Conservation (phyloP, 148 eudicot species). For the Pharnaceum exiguum region DNA sequence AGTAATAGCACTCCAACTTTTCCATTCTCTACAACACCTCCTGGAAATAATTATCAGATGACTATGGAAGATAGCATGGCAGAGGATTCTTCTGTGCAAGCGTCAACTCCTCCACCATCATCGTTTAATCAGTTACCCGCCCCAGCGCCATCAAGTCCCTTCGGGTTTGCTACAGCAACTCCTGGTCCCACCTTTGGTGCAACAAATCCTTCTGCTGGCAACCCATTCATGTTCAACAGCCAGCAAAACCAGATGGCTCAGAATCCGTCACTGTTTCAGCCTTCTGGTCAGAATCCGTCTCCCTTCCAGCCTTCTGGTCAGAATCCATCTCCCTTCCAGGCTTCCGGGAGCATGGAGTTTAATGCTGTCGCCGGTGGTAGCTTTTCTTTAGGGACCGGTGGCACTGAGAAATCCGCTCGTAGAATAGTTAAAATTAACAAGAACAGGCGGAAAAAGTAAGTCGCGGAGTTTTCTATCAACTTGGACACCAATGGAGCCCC, state of each 20-base stretch:
- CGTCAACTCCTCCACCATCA: slow-evolving; percentile 37
- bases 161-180: slow-evolving; percentile 28
- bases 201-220: slow-evolving; percentile 26
- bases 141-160: slow-evolving; percentile 33
- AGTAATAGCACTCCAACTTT: slow-evolving; percentile 26
- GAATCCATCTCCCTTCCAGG: slow-evolving; percentile 45
- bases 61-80: slow-evolving; percentile 88
- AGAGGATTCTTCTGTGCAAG: slow-evolving; percentile 63
- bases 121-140: slow-evolving; percentile 44
- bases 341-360: slow-evolving; percentile 61
- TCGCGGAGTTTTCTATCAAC: not conserved
- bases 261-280: no score
- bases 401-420: slow-evolving; percentile 53
- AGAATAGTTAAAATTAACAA: slow-evolving; percentile 43
- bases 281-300: no score
- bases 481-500: not conserved
- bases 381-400: slow-evolving; percentile 81
- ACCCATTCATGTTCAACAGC: slow-evolving; percentile 64
- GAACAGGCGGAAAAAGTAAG: slow-evolving; percentile 40
- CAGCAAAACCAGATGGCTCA: slow-evolving; percentile 48
- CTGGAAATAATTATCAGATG: slow-evolving; percentile 55
- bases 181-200: slow-evolving; percentile 8
- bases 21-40: slow-evolving; percentile 23
- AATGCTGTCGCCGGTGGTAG: slow-evolving; percentile 52
- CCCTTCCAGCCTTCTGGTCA: no score